Evolutionary conservation across 1,139 yeast genomes (phyloP).

Genomic region (Yamadazyma diospyri): DNA sequence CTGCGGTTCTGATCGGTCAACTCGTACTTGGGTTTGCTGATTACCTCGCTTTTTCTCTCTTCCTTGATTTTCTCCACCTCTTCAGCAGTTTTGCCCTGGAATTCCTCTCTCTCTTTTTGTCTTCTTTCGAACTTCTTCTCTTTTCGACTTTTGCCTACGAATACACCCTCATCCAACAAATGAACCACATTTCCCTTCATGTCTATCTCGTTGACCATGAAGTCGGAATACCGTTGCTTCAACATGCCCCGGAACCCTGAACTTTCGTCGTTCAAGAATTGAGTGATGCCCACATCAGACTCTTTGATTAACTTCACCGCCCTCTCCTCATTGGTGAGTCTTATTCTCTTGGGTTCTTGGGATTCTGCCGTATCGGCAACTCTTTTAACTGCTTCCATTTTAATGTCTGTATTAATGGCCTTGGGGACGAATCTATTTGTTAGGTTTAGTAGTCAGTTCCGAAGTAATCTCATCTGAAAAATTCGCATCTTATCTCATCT

Average conservation of each 20-base stretch:
- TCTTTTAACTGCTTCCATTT: conserved; percentile 3
- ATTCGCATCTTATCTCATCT: conserved; percentile 7
- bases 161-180: conserved; percentile 69
- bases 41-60: conserved; percentile 22
- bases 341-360: conserved; percentile 6
- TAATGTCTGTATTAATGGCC: neutral
- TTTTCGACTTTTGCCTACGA: conserved; percentile 46
- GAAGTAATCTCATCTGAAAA: conserved; percentile 9
- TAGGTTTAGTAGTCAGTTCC: conserved; percentile 9
- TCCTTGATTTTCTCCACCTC: conserved; percentile 32
- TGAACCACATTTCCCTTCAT: conserved; percentile 68
- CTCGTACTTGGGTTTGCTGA: conserved; percentile 35
- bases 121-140: conserved; percentile 49
- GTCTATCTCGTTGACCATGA: conserved; percentile 85
- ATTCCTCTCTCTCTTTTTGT: conserved; percentile 35
- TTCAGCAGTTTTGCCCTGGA: conserved; percentile 33
- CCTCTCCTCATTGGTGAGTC: conserved; percentile 8
- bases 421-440: conserved; percentile 6
- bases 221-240: conserved; percentile 92
- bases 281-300: conserved; percentile 80
- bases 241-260: conserved; percentile 75
- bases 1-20: conserved; percentile 43
- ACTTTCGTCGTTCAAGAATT: conserved; percentile 49
- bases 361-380: neutral
- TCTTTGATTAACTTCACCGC: conserved; percentile 40